Conservation (phyloP, 2,329 filamentous ascomycete genomes). For the Dryadomyces quercivorus region DNA sequence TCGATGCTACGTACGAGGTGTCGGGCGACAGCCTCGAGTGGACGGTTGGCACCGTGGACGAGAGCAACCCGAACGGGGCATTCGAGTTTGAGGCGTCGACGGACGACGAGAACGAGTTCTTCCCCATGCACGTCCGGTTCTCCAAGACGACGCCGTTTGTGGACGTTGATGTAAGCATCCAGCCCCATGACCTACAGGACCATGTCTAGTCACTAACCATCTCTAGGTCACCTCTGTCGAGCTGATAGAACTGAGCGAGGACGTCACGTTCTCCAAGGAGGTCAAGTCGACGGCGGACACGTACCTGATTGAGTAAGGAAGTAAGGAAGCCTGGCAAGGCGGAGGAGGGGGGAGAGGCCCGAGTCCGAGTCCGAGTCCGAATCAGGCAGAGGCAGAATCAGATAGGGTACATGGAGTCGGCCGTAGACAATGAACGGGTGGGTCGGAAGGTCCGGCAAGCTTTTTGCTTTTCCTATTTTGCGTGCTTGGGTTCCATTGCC, state of each 20-base stretch:
- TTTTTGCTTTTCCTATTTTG: background rate
- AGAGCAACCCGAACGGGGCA: slow-evolving; percentile 68
- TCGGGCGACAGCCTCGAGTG: slow-evolving; percentile 88
- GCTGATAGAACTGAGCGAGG: slow-evolving; percentile 62
- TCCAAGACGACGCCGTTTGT: slow-evolving; percentile 76
- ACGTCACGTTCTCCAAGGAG: slow-evolving; percentile 74
- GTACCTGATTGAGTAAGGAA: slow-evolving; percentile 58
- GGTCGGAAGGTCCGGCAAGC: background rate
- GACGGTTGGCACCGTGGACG: slow-evolving; percentile 78
- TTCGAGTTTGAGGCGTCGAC: slow-evolving; percentile 94
- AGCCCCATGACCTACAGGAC: background rate
- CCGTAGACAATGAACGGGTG: background rate
- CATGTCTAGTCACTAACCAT: slow-evolving; percentile 16
- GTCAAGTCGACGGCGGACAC: slow-evolving; percentile 64
- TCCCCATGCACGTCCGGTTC: slow-evolving; percentile 91
- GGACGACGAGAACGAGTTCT: slow-evolving; percentile 85
- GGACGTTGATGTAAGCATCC: slow-evolving; percentile 71
- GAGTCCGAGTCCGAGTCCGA: no score
- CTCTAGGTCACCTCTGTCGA: slow-evolving; percentile 52
- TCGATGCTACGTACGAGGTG: slow-evolving; percentile 89
- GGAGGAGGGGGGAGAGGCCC: background rate
- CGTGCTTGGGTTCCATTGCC: background rate
- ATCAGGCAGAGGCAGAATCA: no score
- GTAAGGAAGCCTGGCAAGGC: background rate
- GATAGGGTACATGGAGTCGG: background rate